Conservation (phyloP, 768 basidiomycete genomes). For the Clitopilus passeckerianus region DNA sequence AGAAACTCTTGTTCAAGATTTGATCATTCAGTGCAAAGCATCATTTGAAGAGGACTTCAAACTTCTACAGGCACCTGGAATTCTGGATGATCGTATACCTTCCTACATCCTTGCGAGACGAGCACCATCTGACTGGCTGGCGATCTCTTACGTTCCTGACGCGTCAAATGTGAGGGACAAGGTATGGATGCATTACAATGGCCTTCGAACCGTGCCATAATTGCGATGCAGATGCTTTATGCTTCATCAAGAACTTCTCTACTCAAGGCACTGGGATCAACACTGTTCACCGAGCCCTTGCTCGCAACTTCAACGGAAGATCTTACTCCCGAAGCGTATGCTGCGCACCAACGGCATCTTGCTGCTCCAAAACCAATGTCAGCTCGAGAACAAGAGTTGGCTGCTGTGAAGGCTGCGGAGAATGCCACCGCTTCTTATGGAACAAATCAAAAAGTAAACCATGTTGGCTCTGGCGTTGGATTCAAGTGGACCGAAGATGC, state of each 20-base stretch:
- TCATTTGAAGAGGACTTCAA: slow-evolving; percentile 60
- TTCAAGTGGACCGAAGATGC: slow-evolving; percentile 66
- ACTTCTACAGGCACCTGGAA: slow-evolving; percentile 40
- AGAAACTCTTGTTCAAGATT: slow-evolving; percentile 69
- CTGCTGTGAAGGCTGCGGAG: slow-evolving; percentile 73
- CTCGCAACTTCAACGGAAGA: slow-evolving; percentile 75
- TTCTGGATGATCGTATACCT: slow-evolving; percentile 57
- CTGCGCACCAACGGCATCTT: slow-evolving; percentile 64
- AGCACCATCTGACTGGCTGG: slow-evolving; percentile 65
- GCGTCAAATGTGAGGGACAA: slow-evolving; percentile 77
- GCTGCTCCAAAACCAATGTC: slow-evolving; percentile 81
- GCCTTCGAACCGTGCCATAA: not conserved
- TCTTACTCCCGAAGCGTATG: slow-evolving; percentile 64
- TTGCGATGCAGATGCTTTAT: slow-evolving; percentile 70
- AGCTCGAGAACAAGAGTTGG: slow-evolving; percentile 77
- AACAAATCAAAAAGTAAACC: slow-evolving; percentile 48
- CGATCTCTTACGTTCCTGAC: slow-evolving; percentile 81
- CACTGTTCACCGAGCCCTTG: slow-evolving; percentile 65
- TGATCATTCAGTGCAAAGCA: slow-evolving; percentile 39
- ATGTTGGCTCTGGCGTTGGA: slow-evolving; percentile 56
- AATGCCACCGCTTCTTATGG: slow-evolving; percentile 49
- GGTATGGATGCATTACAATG: slow-evolving; percentile 30
- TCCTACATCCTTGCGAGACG: slow-evolving; percentile 73
- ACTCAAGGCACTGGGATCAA: slow-evolving; percentile 69
- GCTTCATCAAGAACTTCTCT: slow-evolving; percentile 72